Percentiles rank a stretch among this genome's conserved stretches.
These are phyloP conservation scores for Brassica rapa DNA, from an alignment of 345 rosid genomes.

Conservation along the genomic window DNA sequence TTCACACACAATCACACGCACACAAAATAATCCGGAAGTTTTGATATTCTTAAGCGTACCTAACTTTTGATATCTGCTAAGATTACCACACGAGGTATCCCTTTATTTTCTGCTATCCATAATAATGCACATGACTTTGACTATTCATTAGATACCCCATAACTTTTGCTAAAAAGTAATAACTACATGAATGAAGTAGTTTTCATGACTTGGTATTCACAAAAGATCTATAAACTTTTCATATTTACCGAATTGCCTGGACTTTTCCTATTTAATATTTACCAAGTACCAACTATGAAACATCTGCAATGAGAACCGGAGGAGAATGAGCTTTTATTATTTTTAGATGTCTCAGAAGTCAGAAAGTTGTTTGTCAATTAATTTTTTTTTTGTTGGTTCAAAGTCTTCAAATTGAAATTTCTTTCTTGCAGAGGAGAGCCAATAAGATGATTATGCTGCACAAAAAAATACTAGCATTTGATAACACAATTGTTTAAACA, in stretches of 20 bases:
- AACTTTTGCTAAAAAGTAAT: background rate
- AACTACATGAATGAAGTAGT: background rate
- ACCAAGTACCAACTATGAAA: background rate
- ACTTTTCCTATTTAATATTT: background rate
- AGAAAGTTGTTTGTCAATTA: background rate
- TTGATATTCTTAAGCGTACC: background rate
- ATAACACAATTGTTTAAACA: background rate
- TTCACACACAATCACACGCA: no score
- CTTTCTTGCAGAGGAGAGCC: conserved; percentile 2
- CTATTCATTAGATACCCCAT: background rate
- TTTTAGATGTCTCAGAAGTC: background rate
- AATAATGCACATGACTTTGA: background rate
- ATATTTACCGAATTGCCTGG: background rate
- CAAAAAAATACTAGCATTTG: conserved; percentile 8
- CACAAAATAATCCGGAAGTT: no score
- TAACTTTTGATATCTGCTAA: background rate
- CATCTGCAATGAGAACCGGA: background rate
- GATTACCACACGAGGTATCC: background rate
- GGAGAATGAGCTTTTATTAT: background rate
- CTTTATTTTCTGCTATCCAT: background rate
- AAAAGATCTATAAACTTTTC: background rate
- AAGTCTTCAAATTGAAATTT: background rate
- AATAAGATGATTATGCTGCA: background rate
- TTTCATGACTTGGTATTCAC: background rate
- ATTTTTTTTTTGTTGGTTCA: background rate